Evolutionary conservation across 2,329 filamentous ascomycete genomes (phyloP).

Genomic region (Zasmidium cellare): DNA sequence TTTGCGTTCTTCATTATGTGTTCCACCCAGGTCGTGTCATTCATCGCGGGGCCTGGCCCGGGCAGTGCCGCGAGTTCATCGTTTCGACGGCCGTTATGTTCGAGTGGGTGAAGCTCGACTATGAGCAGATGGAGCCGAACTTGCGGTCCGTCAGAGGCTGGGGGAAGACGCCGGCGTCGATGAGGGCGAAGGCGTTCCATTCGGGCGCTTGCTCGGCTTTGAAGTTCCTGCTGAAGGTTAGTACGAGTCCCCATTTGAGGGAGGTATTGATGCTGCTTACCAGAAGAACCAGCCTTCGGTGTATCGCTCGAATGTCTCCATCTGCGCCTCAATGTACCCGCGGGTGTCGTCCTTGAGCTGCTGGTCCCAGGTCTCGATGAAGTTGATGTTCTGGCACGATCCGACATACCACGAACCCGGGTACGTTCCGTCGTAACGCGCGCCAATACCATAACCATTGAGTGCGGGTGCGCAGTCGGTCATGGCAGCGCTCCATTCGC

Average conservation of each 20-base stretch:
- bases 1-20: not conserved
- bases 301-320: conserved; percentile 52
- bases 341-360: conserved; percentile 46
- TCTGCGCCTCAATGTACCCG: conserved; percentile 57
- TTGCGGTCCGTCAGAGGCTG: conserved; percentile 38
- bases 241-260: not conserved
- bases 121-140: conserved; percentile 32
- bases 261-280: conserved; percentile 27
- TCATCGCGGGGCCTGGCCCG: too few species aligned
- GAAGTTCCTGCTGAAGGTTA: conserved; percentile 45
- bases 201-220: conserved; percentile 55
- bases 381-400: conserved; percentile 55
- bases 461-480: conserved; percentile 58
- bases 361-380: conserved; percentile 49
- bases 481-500: conserved; percentile 69
- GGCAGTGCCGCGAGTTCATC: too few species aligned
- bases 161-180: conserved; percentile 55
- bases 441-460: conserved; percentile 58
- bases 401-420: conserved; percentile 51
- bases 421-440: conserved; percentile 61
- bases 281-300: conserved; percentile 59
- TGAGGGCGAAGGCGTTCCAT: conserved; percentile 54
- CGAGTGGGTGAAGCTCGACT: conserved; percentile 2
- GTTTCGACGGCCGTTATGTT: not conserved
- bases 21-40: not conserved